Base-by-base conservation (phyloP, 208 protist species). In the Angomonas deanei region DNA sequence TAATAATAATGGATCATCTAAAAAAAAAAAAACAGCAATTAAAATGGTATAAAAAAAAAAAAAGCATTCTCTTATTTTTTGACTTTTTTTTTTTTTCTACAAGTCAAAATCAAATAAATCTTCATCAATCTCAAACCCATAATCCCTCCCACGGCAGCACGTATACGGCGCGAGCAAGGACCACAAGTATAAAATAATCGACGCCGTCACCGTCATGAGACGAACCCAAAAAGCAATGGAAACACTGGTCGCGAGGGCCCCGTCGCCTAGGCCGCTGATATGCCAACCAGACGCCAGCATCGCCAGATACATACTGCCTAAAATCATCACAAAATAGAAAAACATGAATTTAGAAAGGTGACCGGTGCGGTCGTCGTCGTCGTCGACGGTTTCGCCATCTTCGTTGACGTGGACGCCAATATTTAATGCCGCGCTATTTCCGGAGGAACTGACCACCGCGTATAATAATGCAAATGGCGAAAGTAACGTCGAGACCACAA, bases 261-360 rank as follows among this genome's bases (percentile, higher is more conserved):
- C 70, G 24, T 87, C 71, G 23, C 78, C 86, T 10, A 61, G 64
- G 31, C 80, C 78, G 61, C 88, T 88, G 26, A 97, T 87, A 59
- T 89, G 78, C 96, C 96, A 98, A 30, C 85, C 83, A 27, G 87
- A 97, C 11, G 91, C 76, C 15, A 98, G 82, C 91, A 97, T 97
- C 26, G 84, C 86, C 19, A 97, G 60, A 64, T 97, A 98, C 93
- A 98, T 97, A 27, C 81, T 83, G 61, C 93, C 95, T 24, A 97
- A 66, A 36, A 94, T 88, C 89, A 98, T 97, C 23, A 92, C 87
- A 31, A 88, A 64, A 78, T 98, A 92, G 74, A 98, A 97, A 65
- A 94, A 97, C 60, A 92, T 84, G 78, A 96, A 97, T 23, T 86
- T 68, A 15, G 84, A 82, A 24, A 96, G 64, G 75, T 96, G 86